Evolutionary conservation across 2,329 filamentous ascomycete genomes (phyloP).

Genomic region (Fusarium zealandicum): DNA sequence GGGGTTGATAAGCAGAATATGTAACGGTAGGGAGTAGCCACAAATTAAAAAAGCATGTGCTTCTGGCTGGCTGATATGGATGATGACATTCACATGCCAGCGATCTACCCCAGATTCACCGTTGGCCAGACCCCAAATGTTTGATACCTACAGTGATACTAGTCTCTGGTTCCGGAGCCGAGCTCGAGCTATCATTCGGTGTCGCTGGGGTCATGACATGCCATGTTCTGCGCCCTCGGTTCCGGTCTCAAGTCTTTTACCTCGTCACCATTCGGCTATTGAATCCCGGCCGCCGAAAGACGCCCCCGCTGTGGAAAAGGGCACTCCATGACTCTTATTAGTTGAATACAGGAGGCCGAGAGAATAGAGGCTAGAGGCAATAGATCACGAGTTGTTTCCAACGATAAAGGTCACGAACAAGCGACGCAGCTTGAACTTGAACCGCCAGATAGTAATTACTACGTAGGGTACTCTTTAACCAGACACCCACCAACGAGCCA

Average conservation of each 20-base stretch:
- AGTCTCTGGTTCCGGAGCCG: slow-evolving; percentile 21
- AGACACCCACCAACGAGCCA: slow-evolving; percentile 27
- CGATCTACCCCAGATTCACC: slow-evolving; percentile 26
- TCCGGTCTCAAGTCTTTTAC: slow-evolving; percentile 9
- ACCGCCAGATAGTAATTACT: background rate
- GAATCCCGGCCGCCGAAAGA: slow-evolving; percentile 32
- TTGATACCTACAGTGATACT: background rate
- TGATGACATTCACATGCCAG: slow-evolving; percentile 31
- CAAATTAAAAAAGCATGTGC: slow-evolving; percentile 1
- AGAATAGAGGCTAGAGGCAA: too few species aligned
- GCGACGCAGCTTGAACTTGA: background rate
- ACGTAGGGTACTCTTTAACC: background rate
- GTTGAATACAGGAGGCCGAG: too few species aligned
- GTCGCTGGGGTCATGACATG: background rate
- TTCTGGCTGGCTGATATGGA: slow-evolving; percentile 1
- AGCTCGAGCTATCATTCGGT: slow-evolving; percentile 19
- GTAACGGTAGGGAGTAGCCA: too few species aligned
- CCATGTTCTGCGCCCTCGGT: slow-evolving; percentile 29
- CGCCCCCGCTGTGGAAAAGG: background rate
- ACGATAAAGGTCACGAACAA: slow-evolving; percentile 1
- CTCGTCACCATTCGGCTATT: slow-evolving; percentile 32
- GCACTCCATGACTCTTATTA: background rate
- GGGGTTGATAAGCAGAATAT: too few species aligned
- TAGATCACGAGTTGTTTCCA: too few species aligned
- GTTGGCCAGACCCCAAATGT: background rate